Conservation (phyloP, 2,329 filamentous ascomycete species). For the Penicillium sp. region DNA sequence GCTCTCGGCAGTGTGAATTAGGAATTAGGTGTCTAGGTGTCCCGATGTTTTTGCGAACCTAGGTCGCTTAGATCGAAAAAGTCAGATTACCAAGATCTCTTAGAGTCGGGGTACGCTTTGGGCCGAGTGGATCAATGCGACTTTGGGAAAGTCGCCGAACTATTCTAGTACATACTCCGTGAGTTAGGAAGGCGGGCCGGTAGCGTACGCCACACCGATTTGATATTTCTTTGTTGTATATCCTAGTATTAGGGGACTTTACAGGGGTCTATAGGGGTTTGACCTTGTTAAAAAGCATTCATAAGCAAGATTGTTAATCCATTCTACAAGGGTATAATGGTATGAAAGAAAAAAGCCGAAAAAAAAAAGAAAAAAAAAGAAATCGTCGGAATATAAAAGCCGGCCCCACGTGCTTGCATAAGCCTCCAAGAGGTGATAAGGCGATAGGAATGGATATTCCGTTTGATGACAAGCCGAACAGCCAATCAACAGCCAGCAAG, state of each 20-base stretch:
- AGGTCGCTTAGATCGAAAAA: background rate
- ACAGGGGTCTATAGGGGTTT: background rate
- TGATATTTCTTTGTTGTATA: background rate
- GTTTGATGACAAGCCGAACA: background rate
- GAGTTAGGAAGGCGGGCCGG: background rate
- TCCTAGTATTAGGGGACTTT: background rate
- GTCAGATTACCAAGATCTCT: background rate
- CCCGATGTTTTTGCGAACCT: background rate
- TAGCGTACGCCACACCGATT: too few relatives aligned
- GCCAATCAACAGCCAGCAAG: background rate
- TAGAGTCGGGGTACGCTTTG: background rate
- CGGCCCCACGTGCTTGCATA: background rate
- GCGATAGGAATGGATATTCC: constrained; percentile 4
- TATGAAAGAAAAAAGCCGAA: background rate
- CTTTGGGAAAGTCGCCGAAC: background rate
- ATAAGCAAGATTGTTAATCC: background rate
- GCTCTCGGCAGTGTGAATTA: background rate
- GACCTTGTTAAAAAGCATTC: background rate
- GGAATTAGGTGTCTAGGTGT: background rate
- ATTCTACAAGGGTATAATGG: background rate
- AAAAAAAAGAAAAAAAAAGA: background rate
- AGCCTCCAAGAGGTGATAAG: background rate
- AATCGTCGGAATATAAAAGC: constrained; percentile 1
- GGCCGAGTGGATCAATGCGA: background rate
- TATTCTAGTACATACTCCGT: too few relatives aligned